phyloP scores from a whole-genome alignment of 305 asterid genomes.

The Fraxinus angustifolia region DNA sequence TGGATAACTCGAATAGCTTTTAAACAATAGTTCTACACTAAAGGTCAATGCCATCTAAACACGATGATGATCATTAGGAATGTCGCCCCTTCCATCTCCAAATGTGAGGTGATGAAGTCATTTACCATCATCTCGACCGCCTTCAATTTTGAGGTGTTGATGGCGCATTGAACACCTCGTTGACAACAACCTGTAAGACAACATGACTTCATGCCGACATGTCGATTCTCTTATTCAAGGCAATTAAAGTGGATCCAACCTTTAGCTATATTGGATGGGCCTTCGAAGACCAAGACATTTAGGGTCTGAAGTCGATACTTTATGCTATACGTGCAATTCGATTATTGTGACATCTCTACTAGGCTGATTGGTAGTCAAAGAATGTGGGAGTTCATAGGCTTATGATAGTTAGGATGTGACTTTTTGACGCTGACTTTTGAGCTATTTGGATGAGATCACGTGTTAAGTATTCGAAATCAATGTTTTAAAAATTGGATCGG shows the following conservation, averaged over 20 bases:
- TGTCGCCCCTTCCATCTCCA: neutral
- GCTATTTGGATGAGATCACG: neutral
- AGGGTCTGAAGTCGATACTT: neutral
- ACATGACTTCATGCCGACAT: neutral
- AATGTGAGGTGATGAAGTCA: neutral
- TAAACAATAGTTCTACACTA: neutral
- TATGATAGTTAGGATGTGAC: neutral
- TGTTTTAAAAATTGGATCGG: neutral
- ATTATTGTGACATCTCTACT: neutral
- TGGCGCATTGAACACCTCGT: neutral
- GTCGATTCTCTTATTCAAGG: neutral
- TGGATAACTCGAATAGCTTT: neutral
- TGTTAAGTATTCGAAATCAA: neutral
- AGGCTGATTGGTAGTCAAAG: neutral
- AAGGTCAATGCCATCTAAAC: neutral
- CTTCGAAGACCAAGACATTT: neutral
- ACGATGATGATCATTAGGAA: neutral
- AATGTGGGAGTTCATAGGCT: neutral
- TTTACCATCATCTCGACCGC: neutral
- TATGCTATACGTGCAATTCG: neutral
- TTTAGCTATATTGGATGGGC: neutral
- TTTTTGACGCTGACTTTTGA: neutral
- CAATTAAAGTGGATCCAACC: neutral
- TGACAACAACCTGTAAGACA: neutral
- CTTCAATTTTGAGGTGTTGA: neutral